Base-by-base conservation (phyloP, 768 basidiomycete genomes). In the Tulasnella sp. region DNA sequence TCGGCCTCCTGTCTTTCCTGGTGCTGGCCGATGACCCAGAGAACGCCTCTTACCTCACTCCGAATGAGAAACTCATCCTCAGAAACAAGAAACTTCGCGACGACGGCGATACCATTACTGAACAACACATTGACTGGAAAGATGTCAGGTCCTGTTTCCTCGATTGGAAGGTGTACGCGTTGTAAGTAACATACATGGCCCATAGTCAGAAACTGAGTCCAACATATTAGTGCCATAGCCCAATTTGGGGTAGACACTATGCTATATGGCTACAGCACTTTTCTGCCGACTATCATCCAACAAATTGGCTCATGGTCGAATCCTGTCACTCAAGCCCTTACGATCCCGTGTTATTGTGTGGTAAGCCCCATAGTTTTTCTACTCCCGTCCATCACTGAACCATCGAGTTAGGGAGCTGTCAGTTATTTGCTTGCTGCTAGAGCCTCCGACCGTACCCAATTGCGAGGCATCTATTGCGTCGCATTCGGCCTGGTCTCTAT, bases 191-290 rank as follows among this genome's bases (percentile, higher is more conserved):
- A 7, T 19, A 14, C 12, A 45, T 4, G 23, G 4, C 15, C 43
- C 5, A 34, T 32, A 12, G 54, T 45, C 14, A 25, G 15, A 37
- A 14, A 2, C n/a, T 19, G 34, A 25, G 3, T 2, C 15, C 27
- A 21, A 12, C 6, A 1, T 9, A 29, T 23, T n/a, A 23, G 15
- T n/a, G 54, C 59, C 9, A 19, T 56, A n/a, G 59, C 40, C 14
- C 54, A 57, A 35, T 60, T 60, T 34, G 59, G 59, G 14, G 42
- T 45, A 11, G 54, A 57, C 35, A 56, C 54, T 7, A 60, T 56
- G 42, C 9, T 49, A 7, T 52, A 39, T 35, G 53, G 58, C 4
- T 59, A 41, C 50, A 59, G 58, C 36, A 45, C 32, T 8, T 59
- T 55, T 25, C 39, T 59, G 6, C 58, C 58, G 4, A 59, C 58